A percentile compares a stretch with the other conserved stretches of the same genome.
phyloP scores from a whole-genome alignment of 345 rosid species.

The Lepidium africanum region DNA sequence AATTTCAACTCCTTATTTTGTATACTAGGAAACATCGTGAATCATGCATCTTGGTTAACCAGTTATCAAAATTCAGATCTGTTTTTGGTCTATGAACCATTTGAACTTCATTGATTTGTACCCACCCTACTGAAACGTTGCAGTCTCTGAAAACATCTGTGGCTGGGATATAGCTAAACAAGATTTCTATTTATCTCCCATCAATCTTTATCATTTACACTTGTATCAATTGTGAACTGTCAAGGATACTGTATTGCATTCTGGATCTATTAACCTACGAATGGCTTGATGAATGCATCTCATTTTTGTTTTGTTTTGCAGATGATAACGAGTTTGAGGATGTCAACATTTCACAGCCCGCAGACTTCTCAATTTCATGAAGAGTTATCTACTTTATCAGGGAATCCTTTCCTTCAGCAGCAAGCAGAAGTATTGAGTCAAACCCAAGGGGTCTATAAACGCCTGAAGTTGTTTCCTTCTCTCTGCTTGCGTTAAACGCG shows the following conservation, averaged over 20 bases:
- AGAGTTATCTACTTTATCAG: neutral
- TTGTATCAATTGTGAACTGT: neutral
- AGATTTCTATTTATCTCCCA: neutral
- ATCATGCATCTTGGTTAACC: slow-evolving; percentile 3
- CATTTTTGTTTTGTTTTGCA: slow-evolving; percentile 18
- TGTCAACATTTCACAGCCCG: slow-evolving; percentile 48
- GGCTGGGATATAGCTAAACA: neutral
- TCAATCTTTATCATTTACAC: neutral
- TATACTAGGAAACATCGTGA: neutral
- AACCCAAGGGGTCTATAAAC: neutral
- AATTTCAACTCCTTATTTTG: neutral
- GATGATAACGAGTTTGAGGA: slow-evolving; percentile 74
- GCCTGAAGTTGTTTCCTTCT: neutral
- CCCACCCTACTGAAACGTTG: neutral
- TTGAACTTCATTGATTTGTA: neutral
- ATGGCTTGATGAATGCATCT: neutral
- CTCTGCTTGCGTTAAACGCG: neutral
- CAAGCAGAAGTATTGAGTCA: neutral
- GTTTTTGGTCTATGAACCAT: neutral
- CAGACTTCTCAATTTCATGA: slow-evolving; percentile 64
- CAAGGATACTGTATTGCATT: neutral
- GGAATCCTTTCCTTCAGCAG: neutral
- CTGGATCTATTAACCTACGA: neutral
- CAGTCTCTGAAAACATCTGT: slow-evolving; percentile 1
- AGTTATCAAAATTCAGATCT: neutral